These are phyloP conservation scores for Auricularia cornea DNA, from an alignment of 768 basidiomycete genomes.

Conservation along the genomic window DNA sequence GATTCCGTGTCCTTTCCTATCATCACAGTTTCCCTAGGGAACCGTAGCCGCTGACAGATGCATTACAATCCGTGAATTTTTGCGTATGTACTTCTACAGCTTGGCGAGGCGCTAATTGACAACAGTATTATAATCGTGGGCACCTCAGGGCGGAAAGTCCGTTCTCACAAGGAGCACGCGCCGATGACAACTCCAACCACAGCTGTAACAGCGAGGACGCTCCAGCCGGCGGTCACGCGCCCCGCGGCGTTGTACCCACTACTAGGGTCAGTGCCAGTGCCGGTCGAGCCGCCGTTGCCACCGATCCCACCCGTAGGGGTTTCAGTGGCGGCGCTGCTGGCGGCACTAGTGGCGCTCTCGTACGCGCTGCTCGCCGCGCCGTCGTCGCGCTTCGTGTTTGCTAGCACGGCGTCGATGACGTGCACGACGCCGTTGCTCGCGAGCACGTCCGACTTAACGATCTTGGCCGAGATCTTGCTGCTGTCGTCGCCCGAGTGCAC, in stretches of 20 bases:
- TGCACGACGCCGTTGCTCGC: conserved; percentile 64
- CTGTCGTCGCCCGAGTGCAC: conserved; percentile 28
- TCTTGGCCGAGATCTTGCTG: conserved; percentile 40
- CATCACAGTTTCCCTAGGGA: too few relatives aligned
- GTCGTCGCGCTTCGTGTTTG: conserved; percentile 35
- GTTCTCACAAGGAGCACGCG: not conserved
- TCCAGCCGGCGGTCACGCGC: not conserved
- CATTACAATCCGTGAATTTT: too few relatives aligned
- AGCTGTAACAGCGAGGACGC: not conserved
- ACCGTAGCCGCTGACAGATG: too few relatives aligned
- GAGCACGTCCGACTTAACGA: conserved; percentile 53
- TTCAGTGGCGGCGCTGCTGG: not conserved
- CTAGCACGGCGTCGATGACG: conserved; percentile 45
- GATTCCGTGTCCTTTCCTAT: too few relatives aligned
- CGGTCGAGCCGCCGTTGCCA: not conserved
- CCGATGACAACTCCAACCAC: not conserved
- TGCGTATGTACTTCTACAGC: too few relatives aligned
- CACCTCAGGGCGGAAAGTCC: too few relatives aligned
- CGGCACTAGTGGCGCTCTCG: not conserved
- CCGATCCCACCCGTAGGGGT: not conserved
- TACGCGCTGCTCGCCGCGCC: conserved; percentile 47
- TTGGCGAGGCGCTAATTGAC: too few relatives aligned
- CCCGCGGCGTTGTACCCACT: not conserved
- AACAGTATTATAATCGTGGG: too few relatives aligned
- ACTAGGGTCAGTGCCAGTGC: not conserved